Base-by-base conservation (phyloP, 2,329 filamentous ascomycete genomes). In the Alternaria atra region DNA sequence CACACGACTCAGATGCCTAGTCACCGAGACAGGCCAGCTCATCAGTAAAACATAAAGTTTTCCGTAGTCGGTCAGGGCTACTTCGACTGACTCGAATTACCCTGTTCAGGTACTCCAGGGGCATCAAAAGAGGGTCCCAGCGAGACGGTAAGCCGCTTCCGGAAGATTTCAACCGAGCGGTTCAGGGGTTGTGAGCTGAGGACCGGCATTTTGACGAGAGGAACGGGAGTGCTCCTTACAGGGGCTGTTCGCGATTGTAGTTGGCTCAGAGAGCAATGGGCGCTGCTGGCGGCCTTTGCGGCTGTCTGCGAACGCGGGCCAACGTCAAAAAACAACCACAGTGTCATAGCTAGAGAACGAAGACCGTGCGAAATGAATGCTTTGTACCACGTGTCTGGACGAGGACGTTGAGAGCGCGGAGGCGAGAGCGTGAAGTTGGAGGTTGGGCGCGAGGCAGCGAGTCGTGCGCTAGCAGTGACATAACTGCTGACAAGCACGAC, bases 161-260 rank as follows among this genome's bases (percentile, higher is more conserved):
- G 59, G 64, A 57, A 39, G 47, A 58, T 64, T 53, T 59, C 53
- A 60, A 43, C 51, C 65, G 56, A 62, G 59, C 54, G 44, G 54
- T 53, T 54, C 60, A 61, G 60, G 51, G 52, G 53, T 52, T 32
- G 39, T 56, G 42, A 62, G 59, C 63, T 57, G 55, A 52, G 40
- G 34, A 53, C 42, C 50, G 34, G 34, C 37, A 58, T 46, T 35
- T 55, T 34, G 34, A 57, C 48, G 39, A 53, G 50, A 30, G 43
- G 27, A 30, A 54, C 52, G 57, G 48, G 46, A 37, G 25, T 51
- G 25, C 34, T 42, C 20, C 51, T 30, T 25, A 29, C 30, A 40
- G 37, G 47, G 42, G 27, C 12, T 23, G 17, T 60, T 39, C 13
- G n/a, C 52, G 35, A 34, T 50, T 37, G 10, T 46, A 25, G 32